phyloP scores from a whole-genome alignment of 805 yeast genomes.

The Candida palmyrensis region DNA sequence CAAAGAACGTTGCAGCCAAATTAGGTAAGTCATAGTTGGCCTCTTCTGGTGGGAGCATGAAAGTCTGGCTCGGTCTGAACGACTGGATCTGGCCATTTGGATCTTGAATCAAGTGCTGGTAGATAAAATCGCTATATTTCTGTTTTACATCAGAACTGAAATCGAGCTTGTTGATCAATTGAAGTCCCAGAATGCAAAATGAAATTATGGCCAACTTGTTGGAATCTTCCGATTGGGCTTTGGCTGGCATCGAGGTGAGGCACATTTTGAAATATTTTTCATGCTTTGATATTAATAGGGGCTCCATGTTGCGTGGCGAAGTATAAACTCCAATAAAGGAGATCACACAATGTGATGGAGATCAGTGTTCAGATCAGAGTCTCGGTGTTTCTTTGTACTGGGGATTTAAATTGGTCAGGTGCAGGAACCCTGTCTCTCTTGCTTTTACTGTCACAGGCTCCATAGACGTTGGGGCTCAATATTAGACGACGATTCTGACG shows the following conservation, averaged over 20 bases:
- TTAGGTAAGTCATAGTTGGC: constrained; percentile 53
- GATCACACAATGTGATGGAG: too few relatives aligned
- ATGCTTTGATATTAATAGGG: constrained; percentile 25
- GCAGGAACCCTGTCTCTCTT: too few relatives aligned
- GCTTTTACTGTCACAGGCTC: too few relatives aligned
- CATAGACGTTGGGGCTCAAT: too few relatives aligned
- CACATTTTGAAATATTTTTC: constrained; percentile 47
- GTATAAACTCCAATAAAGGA: too few relatives aligned
- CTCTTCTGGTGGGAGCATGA: constrained; percentile 20
- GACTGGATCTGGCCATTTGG: constrained; percentile 33
- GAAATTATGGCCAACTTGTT: constrained; percentile 66
- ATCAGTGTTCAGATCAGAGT: too few relatives aligned
- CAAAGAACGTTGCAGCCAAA: constrained; percentile 74
- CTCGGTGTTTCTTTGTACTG: too few relatives aligned
- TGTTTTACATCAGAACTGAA: constrained; percentile 19
- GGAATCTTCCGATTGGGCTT: constrained; percentile 59
- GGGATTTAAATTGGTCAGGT: too few relatives aligned
- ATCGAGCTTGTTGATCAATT: constrained; percentile 34
- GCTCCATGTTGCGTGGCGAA: too few relatives aligned
- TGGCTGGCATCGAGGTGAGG: constrained; percentile 48
- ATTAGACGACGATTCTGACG: too few relatives aligned
- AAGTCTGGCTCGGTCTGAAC: constrained; percentile 56
- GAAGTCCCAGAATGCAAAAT: constrained; percentile 62
- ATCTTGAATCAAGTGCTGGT: constrained; percentile 36
- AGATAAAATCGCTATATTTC: constrained; percentile 38